These are phyloP conservation scores for Sporothrix globosa DNA, from an alignment of 2,329 filamentous ascomycete species.

Conservation along the genomic window DNA sequence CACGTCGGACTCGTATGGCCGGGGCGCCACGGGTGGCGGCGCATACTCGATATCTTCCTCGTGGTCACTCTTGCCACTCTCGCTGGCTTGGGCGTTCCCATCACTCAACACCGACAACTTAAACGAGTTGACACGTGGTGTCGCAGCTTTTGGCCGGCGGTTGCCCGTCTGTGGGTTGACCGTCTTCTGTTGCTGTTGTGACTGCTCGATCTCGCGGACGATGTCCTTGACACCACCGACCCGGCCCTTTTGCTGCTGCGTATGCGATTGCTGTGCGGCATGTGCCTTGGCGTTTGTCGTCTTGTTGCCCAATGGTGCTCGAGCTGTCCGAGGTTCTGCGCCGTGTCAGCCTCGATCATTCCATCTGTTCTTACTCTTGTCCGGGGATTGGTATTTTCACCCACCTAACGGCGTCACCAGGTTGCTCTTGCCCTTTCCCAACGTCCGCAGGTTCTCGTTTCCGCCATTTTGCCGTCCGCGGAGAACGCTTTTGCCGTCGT, in stretches of 20 bases:
- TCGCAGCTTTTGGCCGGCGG: constrained; percentile 62
- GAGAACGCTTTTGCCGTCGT: constrained; percentile 74
- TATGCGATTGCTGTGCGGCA: constrained; percentile 48
- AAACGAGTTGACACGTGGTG: constrained; percentile 56
- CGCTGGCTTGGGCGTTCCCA: constrained; percentile 37
- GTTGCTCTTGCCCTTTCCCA: constrained; percentile 60
- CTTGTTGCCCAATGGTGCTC: constrained; percentile 88
- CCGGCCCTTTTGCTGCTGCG: constrained; percentile 27
- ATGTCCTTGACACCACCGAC: constrained; percentile 63
- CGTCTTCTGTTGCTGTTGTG: constrained; percentile 39
- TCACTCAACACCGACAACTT: constrained; percentile 64
- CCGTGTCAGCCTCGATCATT: constrained; percentile 27
- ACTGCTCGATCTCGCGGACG: constrained; percentile 64
- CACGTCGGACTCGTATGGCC: constrained; percentile 70
- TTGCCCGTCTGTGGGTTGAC: constrained; percentile 58
- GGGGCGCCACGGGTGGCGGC: constrained; percentile 70
- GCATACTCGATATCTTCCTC: constrained; percentile 88
- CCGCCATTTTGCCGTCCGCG: constrained; percentile 56
- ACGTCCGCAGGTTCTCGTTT: constrained; percentile 59
- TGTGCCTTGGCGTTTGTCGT: constrained; percentile 85
- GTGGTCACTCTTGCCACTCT: constrained; percentile 48
- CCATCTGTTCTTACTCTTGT: not conserved
- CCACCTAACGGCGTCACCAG: constrained; percentile 82
- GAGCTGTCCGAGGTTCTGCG: constrained; percentile 62
- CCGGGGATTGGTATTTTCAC: constrained; percentile 35